Conservation (phyloP, 1,284 basidiomycete species). For the Heimioporus retisporus region DNA sequence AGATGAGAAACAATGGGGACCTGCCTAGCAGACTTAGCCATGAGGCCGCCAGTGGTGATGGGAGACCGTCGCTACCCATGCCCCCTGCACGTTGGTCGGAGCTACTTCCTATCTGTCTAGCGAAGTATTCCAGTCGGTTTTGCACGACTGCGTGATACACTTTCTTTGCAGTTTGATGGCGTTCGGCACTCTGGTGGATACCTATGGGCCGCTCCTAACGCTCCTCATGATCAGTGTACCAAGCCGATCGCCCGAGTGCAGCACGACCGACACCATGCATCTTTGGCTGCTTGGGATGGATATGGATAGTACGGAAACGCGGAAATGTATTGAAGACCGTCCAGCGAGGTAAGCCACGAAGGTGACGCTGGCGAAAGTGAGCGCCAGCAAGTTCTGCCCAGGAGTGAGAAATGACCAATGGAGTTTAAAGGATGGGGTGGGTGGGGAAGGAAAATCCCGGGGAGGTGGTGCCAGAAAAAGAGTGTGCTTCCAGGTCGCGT, state of each 20-base stretch:
- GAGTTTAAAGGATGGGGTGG: slow-evolving; percentile 58
- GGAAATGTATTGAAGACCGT: slow-evolving; percentile 81
- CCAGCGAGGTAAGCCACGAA: slow-evolving; percentile 92
- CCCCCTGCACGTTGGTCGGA: slow-evolving; percentile 50
- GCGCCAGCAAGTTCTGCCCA: slow-evolving; percentile 60
- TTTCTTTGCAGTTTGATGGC: slow-evolving; percentile 74
- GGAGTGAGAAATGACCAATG: slow-evolving; percentile 66
- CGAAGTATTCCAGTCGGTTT: slow-evolving; percentile 87
- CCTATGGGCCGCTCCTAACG: slow-evolving; percentile 85
- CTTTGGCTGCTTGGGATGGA: slow-evolving; percentile 59
- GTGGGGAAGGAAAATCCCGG: slow-evolving; percentile 21
- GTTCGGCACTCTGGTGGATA: slow-evolving; percentile 85
- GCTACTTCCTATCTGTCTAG: slow-evolving; percentile 81
- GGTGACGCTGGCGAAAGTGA: slow-evolving; percentile 60
- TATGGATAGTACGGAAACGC: slow-evolving; percentile 60
- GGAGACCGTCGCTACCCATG: slow-evolving; percentile 59
- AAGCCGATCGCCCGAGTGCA: slow-evolving; percentile 78
- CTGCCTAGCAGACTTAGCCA: slow-evolving; percentile 66
- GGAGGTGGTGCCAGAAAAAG: slow-evolving; percentile 22
- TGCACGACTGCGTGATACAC: slow-evolving; percentile 58
- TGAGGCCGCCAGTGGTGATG: slow-evolving; percentile 93
- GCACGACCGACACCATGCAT: slow-evolving; percentile 66
- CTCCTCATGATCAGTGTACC: slow-evolving; percentile 82
- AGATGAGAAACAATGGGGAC: too few species aligned
- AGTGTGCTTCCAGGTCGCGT: slow-evolving; percentile 5